Base-by-base conservation (phyloP, 148 eudicot species). In the Heliosperma pusillum region DNA sequence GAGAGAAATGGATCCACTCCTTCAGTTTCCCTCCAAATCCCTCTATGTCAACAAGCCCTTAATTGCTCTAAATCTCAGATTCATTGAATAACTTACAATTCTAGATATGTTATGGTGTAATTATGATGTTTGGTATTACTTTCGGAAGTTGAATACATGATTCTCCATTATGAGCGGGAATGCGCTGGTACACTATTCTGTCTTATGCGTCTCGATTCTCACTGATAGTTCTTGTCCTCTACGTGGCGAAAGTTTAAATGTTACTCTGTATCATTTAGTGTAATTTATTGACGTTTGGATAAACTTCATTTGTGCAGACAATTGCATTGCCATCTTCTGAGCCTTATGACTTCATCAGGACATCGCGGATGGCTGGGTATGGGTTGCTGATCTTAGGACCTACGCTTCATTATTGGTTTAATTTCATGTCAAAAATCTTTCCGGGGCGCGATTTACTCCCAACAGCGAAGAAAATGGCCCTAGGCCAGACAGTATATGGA, bases 401-500 rank as follows among this genome's bases (percentile, higher is more conserved):
- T 26, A 68, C 99, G 2, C 29, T 95, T 84, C 99, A 92, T 85
- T 90, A 78, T 76, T 95, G 97, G 97, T 95, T 92, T 84, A 95
- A 89, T 71, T 82, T 89, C 22, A 77, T 92, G 79, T 85, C 96
- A 24, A 86, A 72, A 74, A 74, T 77, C 30, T 83, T 92, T 69
- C 99, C 99, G 68, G 87, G 88, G 78, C 84, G 88, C 27, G 97
- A 89, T 78, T 27, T 95, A 20, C 56, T 83, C 50, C 79, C 97
- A 16, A 95, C 97, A 21, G 78, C 84, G 22, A 92, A 90, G 83
- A 95, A 92, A 79, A 95, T 95, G 82, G 82, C 73, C 8, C 68
- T 90, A 83, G 99, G 96, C 26, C 99, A 95, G 80, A 57, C 90
- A 12, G 66, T 87, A 33, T 92, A 78, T 74, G 99, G 99, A 20